These are phyloP conservation scores for Paramecium tetraurelia DNA, from an alignment of 73 alveolate species.

Conservation along the genomic window DNA sequence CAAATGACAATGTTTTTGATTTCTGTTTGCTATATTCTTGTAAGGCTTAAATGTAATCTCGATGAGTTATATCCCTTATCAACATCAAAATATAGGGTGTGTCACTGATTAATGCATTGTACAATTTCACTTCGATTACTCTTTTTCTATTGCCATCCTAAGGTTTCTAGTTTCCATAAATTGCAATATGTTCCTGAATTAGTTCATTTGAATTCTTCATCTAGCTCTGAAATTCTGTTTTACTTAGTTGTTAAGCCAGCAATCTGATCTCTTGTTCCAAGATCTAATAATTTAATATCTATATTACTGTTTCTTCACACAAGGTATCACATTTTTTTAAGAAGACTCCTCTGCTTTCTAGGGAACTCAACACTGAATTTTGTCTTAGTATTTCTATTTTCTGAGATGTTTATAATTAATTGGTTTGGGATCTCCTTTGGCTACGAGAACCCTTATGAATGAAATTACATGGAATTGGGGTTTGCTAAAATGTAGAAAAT, in stretches of 20 bases:
- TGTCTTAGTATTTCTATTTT: background rate
- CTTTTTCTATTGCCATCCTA: background rate
- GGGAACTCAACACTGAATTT: background rate
- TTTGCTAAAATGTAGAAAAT: background rate
- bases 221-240: background rate
- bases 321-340: background rate
- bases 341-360: background rate
- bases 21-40: slow-evolving; percentile 51
- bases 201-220: background rate
- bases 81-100: slow-evolving; percentile 36
- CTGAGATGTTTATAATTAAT: background rate
- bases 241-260: background rate
- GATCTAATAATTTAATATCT: background rate
- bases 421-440: background rate
- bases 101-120: slow-evolving; percentile 4
- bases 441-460: background rate
- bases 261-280: background rate
- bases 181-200: background rate
- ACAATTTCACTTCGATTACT: background rate
- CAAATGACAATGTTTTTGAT: slow-evolving; percentile 54
- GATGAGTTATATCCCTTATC: slow-evolving; percentile 53
- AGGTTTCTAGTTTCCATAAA: background rate
- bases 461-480: background rate
- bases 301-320: background rate
- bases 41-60: slow-evolving; percentile 38